phyloP scores from a whole-genome alignment of 257 asterid genomes.

The Ehretia macrophylla region DNA sequence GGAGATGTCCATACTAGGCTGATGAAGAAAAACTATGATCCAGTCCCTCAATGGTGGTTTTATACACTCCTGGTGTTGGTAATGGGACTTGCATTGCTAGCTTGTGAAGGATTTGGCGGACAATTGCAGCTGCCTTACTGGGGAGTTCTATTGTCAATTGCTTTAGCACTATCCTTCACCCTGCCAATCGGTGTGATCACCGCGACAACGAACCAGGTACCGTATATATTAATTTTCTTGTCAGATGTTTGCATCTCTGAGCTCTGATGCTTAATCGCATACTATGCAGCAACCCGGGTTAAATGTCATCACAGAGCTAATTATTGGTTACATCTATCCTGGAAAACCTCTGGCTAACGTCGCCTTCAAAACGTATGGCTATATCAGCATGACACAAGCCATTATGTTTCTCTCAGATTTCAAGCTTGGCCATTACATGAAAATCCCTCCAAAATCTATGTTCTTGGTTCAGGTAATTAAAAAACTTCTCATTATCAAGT shows the following conservation, averaged over 20 bases:
- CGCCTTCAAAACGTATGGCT: constrained; percentile 56
- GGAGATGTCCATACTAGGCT: constrained; percentile 62
- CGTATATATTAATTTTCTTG: neutral
- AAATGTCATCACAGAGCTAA: constrained; percentile 56
- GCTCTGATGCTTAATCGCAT: neutral
- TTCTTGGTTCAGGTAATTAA: constrained; percentile 56
- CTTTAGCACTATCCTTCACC: constrained; percentile 48
- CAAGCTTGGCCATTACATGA: constrained; percentile 75
- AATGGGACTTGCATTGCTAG: constrained; percentile 29
- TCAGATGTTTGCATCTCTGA: neutral
- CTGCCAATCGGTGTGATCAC: constrained; percentile 56
- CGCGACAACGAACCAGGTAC: constrained; percentile 68
- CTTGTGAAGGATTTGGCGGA: constrained; percentile 56
- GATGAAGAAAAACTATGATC: constrained; percentile 61
- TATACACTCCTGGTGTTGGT: constrained; percentile 35
- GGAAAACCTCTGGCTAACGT: constrained; percentile 64
- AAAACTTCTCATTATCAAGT: neutral
- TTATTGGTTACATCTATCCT: constrained; percentile 60
- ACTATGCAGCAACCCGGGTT: constrained; percentile 41
- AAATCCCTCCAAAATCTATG: constrained; percentile 70
- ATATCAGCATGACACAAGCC: constrained; percentile 56
- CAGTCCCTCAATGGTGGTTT: constrained; percentile 83
- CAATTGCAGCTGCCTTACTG: constrained; percentile 67
- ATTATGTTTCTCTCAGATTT: constrained; percentile 55
- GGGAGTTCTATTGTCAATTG: constrained; percentile 57